phyloP scores from a whole-genome alignment of 164 flowering plant genomes.

The Vitis labrusca region DNA sequence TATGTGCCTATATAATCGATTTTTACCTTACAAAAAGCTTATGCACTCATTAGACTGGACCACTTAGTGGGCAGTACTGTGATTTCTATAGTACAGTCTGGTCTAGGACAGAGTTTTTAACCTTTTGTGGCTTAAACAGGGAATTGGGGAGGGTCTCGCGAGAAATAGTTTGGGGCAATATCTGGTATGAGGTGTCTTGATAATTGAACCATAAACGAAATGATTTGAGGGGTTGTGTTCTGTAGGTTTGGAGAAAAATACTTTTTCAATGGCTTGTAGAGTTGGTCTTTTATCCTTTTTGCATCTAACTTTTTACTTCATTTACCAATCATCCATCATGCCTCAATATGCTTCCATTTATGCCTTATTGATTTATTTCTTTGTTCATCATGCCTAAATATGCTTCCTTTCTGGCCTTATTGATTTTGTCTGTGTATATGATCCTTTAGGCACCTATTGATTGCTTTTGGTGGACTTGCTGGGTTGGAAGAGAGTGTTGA shows the following conservation, averaged over 20 bases:
- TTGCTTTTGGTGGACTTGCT: conserved; percentile 98
- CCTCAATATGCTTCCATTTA: not conserved
- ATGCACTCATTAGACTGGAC: not conserved
- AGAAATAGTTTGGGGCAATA: not conserved
- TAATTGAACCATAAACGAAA: not conserved
- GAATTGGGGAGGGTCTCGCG: not conserved
- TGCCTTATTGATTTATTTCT: not conserved
- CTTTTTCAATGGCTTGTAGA: not conserved
- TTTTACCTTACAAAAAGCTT: no score
- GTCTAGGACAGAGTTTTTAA: not conserved
- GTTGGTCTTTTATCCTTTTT: not conserved
- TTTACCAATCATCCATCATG: no score
- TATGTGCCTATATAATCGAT: no score
- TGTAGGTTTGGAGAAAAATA: not conserved
- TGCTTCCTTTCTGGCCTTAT: not conserved
- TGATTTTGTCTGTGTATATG: conserved; percentile 6
- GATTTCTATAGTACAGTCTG: not conserved
- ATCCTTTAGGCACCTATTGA: conserved; percentile 70
- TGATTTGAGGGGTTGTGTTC: not conserved
- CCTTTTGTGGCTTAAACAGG: not conserved
- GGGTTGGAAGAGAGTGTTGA: conserved; percentile 92
- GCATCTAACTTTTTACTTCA: no score
- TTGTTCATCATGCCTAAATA: not conserved
- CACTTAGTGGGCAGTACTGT: not conserved
- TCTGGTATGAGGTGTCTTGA: not conserved